Conservation (phyloP, 805 yeast species). For the Torulaspora gathmanii region DNA sequence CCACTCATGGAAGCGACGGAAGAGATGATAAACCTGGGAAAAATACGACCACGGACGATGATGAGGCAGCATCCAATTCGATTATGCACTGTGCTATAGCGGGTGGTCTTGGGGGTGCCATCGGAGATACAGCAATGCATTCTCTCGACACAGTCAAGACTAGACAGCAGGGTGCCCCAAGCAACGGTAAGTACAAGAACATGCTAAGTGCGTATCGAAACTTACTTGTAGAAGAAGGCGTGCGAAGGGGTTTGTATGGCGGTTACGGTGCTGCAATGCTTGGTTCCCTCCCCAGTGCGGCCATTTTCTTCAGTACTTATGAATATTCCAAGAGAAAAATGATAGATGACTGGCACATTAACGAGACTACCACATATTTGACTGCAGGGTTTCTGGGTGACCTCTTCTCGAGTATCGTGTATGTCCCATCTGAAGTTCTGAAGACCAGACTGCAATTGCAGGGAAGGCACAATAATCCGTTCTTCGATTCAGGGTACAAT, state of each 20-base stretch:
- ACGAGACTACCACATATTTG: constrained; percentile 77
- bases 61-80: constrained; percentile 28
- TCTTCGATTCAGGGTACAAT: constrained; percentile 79
- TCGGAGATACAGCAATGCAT: constrained; percentile 92
- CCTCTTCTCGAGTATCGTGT: constrained; percentile 77
- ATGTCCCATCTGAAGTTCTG: constrained; percentile 92
- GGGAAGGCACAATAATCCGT: constrained; percentile 77
- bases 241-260: constrained; percentile 78
- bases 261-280: constrained; percentile 90
- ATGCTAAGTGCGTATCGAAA: constrained; percentile 74
- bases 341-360: constrained; percentile 56
- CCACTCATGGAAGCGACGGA: constrained; percentile 10
- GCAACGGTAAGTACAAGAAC: constrained; percentile 55
- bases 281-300: constrained; percentile 92
- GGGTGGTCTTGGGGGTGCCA: constrained; percentile 91
- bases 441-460: constrained; percentile 92
- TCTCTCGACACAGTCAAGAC: constrained; percentile 96
- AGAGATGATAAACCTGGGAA: constrained; percentile 1
- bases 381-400: constrained; percentile 93
- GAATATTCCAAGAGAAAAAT: constrained; percentile 71
- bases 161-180: constrained; percentile 91
- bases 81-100: constrained; percentile 66
- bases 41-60: background rate
- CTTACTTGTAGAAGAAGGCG: constrained; percentile 79
- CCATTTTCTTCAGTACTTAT: constrained; percentile 88